Base-by-base conservation (phyloP, 441 rosid genomes). In the Populus tomentosa region DNA sequence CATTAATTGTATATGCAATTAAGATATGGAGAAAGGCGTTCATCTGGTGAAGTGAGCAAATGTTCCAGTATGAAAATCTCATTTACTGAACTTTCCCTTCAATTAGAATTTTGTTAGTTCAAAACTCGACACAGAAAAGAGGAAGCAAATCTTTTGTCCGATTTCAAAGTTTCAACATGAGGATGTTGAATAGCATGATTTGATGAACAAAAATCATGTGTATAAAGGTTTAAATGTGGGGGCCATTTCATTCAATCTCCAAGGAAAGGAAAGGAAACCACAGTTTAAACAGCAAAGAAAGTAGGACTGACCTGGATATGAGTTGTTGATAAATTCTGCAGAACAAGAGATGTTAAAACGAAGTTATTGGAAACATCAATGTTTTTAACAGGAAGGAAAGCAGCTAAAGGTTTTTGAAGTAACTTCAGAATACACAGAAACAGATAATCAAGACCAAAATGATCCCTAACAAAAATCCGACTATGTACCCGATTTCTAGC, bases 241-340 rank as follows among this genome's bases (percentile, higher is more conserved):
- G 56, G 18, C 7, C 6, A 46, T 46, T 46, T 5, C 56, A 46
- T 14, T 46, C 56, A 46, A 14, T 46, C 56, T 5, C 56, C 56
- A 46, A 46, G 56, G 18, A 46, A 46, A 46, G 56, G 56, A 46
- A 46, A 46, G 18, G 0, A 46, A 46, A 14, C 20, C 32, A 32
- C 23, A 32, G 21, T 18, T 32, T 30, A 72, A 73, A 35, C 40
- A 5, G 16, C 20, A 77, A 30, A 74, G 65, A 11, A 9, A n/a
- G 40, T 10, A 40, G 26, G 69, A 79, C 86, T 75, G 72, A 85
- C 88, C 88, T 75, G 81, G 66, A 35, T 71, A 79, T 11, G 86
- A 71, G 74, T 69, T 76, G 80, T 72, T 73, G 80, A 64, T 21
- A 46, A 71, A 69, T 65, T 80, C 88, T 85, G 86, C 81, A 77